These are phyloP conservation scores for Candida sojae DNA, from an alignment of 1,139 yeast species.

Conservation along the genomic window DNA sequence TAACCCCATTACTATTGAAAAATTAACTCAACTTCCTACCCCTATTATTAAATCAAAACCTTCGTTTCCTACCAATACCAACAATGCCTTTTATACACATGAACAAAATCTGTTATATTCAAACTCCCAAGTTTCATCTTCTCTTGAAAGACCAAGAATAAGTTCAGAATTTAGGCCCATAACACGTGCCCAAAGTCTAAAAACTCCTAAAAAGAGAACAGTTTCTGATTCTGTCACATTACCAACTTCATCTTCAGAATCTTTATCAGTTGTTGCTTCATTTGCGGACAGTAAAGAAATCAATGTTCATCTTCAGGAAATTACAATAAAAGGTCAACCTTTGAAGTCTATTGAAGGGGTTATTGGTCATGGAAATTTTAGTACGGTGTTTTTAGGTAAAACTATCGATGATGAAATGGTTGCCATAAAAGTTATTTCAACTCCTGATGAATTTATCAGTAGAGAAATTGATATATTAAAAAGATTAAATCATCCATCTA, in stretches of 20 bases:
- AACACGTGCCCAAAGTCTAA: constrained; percentile 22
- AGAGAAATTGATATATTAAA: constrained; percentile 74
- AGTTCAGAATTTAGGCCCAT: constrained; percentile 39
- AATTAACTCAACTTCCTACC: constrained; percentile 48
- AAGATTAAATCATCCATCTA: constrained; percentile 47
- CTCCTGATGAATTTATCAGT: constrained; percentile 52
- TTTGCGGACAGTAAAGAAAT: constrained; percentile 7
- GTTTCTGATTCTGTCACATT: constrained; percentile 24
- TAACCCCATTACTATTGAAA: constrained; percentile 32
- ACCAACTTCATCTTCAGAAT: constrained; percentile 7
- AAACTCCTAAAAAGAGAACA: constrained; percentile 19
- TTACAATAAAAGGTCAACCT: constrained; percentile 9
- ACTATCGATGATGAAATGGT: constrained; percentile 19
- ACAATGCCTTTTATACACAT: constrained; percentile 3
- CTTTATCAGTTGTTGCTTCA: background rate
- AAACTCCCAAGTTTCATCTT: background rate
- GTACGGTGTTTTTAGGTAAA: constrained; percentile 53
- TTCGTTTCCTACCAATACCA: constrained; percentile 17
- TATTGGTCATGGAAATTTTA: constrained; percentile 62
- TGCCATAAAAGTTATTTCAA: constrained; percentile 45
- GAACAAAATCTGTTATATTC: background rate
- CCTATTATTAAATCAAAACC: constrained; percentile 50
- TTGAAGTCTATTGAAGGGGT: constrained; percentile 25
- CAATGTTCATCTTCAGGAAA: background rate
- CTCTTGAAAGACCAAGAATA: constrained; percentile 19